These are phyloP conservation scores for Pistacia atlantica DNA, from an alignment of 345 rosid genomes.

Conservation along the genomic window DNA sequence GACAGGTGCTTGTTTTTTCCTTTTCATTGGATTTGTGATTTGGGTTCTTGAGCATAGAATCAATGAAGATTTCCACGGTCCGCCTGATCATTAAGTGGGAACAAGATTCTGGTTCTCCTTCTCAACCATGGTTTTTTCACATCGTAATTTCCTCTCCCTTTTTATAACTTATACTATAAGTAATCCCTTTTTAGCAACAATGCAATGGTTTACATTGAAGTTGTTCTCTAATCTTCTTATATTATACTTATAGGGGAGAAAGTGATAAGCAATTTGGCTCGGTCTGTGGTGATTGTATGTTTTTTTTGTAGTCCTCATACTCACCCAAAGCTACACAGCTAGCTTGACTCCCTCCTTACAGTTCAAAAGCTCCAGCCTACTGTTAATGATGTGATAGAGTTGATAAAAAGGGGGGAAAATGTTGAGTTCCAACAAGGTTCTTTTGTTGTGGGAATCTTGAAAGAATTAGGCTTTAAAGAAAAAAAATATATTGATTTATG, in stretches of 20 bases:
- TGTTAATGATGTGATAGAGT: conserved; percentile 35
- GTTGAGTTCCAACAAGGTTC: conserved; percentile 49
- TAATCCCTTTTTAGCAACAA: not conserved
- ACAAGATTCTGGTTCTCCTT: conserved; percentile 34
- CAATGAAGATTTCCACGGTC: conserved; percentile 66
- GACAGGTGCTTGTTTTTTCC: conserved; percentile 46
- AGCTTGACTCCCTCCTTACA: conserved; percentile 31
- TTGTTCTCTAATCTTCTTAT: too few relatives aligned
- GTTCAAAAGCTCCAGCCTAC: conserved; percentile 55
- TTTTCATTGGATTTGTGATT: conserved; percentile 55
- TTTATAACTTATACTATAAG: too few relatives aligned
- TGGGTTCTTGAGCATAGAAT: conserved; percentile 75
- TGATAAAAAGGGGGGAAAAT: conserved; percentile 32
- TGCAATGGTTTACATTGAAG: too few relatives aligned
- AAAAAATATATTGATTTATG: too few relatives aligned
- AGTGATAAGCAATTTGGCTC: too few relatives aligned
- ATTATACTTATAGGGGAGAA: too few relatives aligned
- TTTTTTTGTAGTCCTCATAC: too few relatives aligned
- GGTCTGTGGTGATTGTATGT: too few relatives aligned
- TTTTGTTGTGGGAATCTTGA: conserved; percentile 23
- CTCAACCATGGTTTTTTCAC: conserved; percentile 62
- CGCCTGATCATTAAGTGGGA: conserved; percentile 39
- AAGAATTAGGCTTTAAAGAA: too few relatives aligned
- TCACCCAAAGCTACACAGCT: too few relatives aligned
- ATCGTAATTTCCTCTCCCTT: conserved; percentile 5